Base-by-base conservation (phyloP, 768 basidiomycete species). In the Coprinopsis sp. region DNA sequence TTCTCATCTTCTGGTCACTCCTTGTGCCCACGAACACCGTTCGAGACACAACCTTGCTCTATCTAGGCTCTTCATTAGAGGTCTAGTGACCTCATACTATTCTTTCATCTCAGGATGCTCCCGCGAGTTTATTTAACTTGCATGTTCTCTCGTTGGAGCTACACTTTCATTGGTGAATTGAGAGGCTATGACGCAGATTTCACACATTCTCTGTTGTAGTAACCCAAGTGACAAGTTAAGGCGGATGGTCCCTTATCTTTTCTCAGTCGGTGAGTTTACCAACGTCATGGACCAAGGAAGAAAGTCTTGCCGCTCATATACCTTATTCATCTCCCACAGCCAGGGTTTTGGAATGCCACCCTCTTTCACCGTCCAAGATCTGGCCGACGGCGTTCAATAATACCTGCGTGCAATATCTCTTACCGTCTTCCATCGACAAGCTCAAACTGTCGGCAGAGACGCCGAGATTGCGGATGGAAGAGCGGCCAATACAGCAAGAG, bases 381-480 rank as follows among this genome's bases (percentile, higher is more conserved):
- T 79, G 73, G 65, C 74, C 81, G 16, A 74, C 77, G 16, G 84
- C 84, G 14, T 88, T 88, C 69, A 85, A 79, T 57, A 83, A 75
- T 59, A 76, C 74, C 25, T 70, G 82, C 12, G 66, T 82, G 1
- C 85, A 87, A 61, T 79, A 52, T 45, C 51, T 55, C 39, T 46
- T 13, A 44, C 44, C 22, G 33, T n/a, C n/a, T n/a, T n/a, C n/a
- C 39, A 39, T 33, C 22, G 14, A 27, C 14, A 45, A 21, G 30
- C 43, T 47, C 42, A 49, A 23, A 30, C n/a, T n/a, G n/a, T n/a
- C n/a, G n/a, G n/a, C n/a, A 21, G 39, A 18, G 42, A 46, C 33
- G 23, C 29, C 28, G 25, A 47, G n/a, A n/a, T 16, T 21, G n/a
- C n/a, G n/a, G n/a, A n/a, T 39, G 37, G 25, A 39, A 19, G 21